Conservation (phyloP, 805 yeast genomes). For the Sungouiozyma intestinalis region DNA sequence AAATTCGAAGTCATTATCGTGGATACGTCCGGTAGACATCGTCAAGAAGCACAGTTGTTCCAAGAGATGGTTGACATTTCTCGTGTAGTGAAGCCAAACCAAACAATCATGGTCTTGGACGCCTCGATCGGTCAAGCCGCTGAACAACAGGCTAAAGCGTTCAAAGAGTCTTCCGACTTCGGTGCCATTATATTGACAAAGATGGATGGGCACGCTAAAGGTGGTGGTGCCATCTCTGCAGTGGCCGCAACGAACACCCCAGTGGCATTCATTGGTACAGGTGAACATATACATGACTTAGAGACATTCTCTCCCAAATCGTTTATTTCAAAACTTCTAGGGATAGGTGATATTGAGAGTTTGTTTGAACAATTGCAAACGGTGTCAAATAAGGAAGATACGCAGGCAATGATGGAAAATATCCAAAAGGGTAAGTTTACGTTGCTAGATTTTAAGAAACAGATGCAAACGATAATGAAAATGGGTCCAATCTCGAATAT, state of each 20-base stretch:
- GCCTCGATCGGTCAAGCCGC: slow-evolving; percentile 99
- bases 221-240: slow-evolving; percentile 99
- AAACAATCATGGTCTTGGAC: slow-evolving; percentile 94
- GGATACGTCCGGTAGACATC: slow-evolving; percentile 96
- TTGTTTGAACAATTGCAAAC: slow-evolving; percentile 84
- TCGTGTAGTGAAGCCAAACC: slow-evolving; percentile 81
- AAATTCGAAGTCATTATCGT: slow-evolving; percentile 89
- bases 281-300: slow-evolving; percentile 89
- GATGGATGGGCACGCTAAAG: slow-evolving; percentile 98
- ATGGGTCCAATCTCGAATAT: slow-evolving; percentile 95
- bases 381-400: slow-evolving; percentile 66
- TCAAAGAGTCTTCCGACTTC: slow-evolving; percentile 84
- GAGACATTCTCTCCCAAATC: slow-evolving; percentile 85
- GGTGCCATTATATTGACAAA: slow-evolving; percentile 93
- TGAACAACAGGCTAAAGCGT: slow-evolving; percentile 86
- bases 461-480: slow-evolving; percentile 88
- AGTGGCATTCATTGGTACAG: slow-evolving; percentile 92
- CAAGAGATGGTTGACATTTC: slow-evolving; percentile 93
- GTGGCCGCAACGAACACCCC: slow-evolving; percentile 97
- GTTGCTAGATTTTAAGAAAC: slow-evolving; percentile 81
- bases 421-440: slow-evolving; percentile 93
- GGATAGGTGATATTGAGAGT: slow-evolving; percentile 92
- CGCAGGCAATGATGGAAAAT: slow-evolving; percentile 83
- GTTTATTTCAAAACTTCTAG: slow-evolving; percentile 82
- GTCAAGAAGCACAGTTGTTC: slow-evolving; percentile 84